Evolutionary conservation across 352 stramenopile genomes (phyloP).

Genomic region (Phytophthora sp.): DNA sequence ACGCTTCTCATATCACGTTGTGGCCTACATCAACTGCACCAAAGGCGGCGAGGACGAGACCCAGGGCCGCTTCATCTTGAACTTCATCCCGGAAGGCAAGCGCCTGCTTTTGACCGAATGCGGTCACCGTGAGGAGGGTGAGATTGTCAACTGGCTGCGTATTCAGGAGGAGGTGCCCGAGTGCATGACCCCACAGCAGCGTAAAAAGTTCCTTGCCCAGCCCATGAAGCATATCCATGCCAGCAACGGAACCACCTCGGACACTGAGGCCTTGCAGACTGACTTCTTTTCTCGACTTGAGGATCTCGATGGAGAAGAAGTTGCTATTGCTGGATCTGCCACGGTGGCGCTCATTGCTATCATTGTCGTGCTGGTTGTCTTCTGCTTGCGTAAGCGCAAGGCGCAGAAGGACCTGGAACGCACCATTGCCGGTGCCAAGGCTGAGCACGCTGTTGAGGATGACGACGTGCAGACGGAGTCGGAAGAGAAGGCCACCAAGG

Average conservation of each 20-base stretch:
- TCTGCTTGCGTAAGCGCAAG: slow-evolving; percentile 80
- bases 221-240: slow-evolving; percentile 89
- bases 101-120: slow-evolving; percentile 81
- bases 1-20: slow-evolving; percentile 80
- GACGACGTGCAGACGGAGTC: slow-evolving; percentile 56
- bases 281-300: slow-evolving; percentile 74
- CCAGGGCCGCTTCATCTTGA: slow-evolving; percentile 79
- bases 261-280: slow-evolving; percentile 55
- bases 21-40: slow-evolving; percentile 87
- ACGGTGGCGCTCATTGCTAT: slow-evolving; percentile 69
- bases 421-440: slow-evolving; percentile 84
- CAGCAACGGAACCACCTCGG: slow-evolving; percentile 56
- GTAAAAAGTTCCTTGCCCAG: slow-evolving; percentile 82
- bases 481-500: slow-evolving; percentile 65
- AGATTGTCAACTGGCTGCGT: slow-evolving; percentile 89
- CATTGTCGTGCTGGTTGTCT: slow-evolving; percentile 72
- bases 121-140: slow-evolving; percentile 80
- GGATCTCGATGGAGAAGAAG: slow-evolving; percentile 66
- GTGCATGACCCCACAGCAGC: slow-evolving; percentile 82
- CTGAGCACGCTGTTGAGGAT: slow-evolving; percentile 74
- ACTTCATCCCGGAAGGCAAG: slow-evolving; percentile 86
- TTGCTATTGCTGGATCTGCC: slow-evolving; percentile 66
- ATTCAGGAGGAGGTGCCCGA: slow-evolving; percentile 83
- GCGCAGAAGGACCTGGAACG: slow-evolving; percentile 80
- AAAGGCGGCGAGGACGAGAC: slow-evolving; percentile 79